Evolutionary conservation across 2,329 filamentous ascomycete genomes (phyloP), one percentile per base, ranked within the genome.

Genomic region (Cladophialophora immunda): DNA sequence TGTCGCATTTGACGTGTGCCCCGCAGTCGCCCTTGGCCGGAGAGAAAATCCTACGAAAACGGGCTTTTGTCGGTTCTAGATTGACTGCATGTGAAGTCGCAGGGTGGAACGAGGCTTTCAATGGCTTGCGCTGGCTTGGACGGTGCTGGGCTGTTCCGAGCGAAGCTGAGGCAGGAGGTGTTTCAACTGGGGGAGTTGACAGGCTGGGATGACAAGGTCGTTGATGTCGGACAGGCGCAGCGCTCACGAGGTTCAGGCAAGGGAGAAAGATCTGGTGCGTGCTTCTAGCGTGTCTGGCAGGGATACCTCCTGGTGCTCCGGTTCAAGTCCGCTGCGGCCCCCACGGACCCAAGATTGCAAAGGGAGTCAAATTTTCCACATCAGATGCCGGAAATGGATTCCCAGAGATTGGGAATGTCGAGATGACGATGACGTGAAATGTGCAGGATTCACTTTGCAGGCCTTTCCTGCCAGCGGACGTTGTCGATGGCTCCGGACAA

Each of bases 1-100:
- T 54, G 68, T 68, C 65, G 67, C 69, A 69, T 68, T 65, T 62
- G 57, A 52, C 25, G 64, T 25, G 22, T 55, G 67, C 69, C 67
- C 69, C 69, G 65, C 67, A 67, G 58, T 67, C 50, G 63, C 53
- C 52, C 53, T 34, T 52, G 58, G 58, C 50, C 19, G 34, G 29
- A 62, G 7, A 62, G 36, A 53, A 36, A 59, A 38, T 60, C 47
- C 58, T 45, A 38, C 25, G 58, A 47, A 58, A 64, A 45, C 27
- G 56, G 52, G 50, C 38, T 54, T 34, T 70, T 67, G 55, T 58
- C 52, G 58, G 68, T 32, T 66, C 60, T 68, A 66, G 63, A 62
- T 65, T 56, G 52, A 58, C 64, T 58, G 64, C 66, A 67, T 63
- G 62, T 66, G 64, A 58, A 65, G 64, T 65, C 61, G 56, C 64